Evolutionary conservation across 768 basidiomycete genomes (phyloP).

Genomic region (Panaeolus papilionaceus): DNA sequence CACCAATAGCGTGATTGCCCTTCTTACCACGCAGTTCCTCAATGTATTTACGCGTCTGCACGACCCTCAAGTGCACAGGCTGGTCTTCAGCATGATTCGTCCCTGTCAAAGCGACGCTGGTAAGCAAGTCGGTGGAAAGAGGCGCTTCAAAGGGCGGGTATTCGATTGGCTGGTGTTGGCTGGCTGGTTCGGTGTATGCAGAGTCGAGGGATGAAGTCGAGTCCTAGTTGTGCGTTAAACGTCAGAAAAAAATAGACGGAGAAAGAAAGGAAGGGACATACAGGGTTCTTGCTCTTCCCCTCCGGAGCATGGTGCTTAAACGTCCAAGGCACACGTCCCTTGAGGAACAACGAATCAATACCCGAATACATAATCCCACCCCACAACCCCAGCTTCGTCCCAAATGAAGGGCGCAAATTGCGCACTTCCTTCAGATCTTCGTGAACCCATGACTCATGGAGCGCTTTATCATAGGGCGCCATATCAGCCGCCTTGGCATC

Average conservation of each 20-base stretch:
- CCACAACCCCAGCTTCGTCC: conserved; percentile 76
- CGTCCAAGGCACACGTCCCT: conserved; percentile 92
- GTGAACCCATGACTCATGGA: conserved; percentile 85
- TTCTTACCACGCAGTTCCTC: conserved; percentile 25
- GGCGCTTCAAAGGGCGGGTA: conserved; percentile 91
- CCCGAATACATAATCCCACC: conserved; percentile 93
- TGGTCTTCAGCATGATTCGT: conserved; percentile 99
- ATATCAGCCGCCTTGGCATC: conserved; percentile 51
- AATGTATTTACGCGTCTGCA: conserved; percentile 40
- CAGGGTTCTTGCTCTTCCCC: conserved; percentile 31
- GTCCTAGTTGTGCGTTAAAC: conserved; percentile 25
- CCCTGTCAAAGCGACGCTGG: conserved; percentile 86
- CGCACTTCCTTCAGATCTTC: conserved; percentile 88
- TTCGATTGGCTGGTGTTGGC: conserved; percentile 72
- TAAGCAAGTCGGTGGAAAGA: conserved; percentile 92
- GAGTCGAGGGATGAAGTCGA: conserved; percentile 57
- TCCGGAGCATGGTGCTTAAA: conserved; percentile 66
- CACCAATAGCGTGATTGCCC: conserved; percentile 37
- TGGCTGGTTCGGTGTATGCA: conserved; percentile 71
- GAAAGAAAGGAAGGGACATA: conserved; percentile 22
- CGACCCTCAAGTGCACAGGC: conserved; percentile 83
- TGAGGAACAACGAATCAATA: conserved; percentile 83
- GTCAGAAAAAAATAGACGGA: background rate
- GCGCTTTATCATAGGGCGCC: conserved; percentile 70
- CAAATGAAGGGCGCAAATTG: conserved; percentile 91